Base-by-base conservation (phyloP, 1,284 basidiomycete species). In the Rhodotorula sp. region DNA sequence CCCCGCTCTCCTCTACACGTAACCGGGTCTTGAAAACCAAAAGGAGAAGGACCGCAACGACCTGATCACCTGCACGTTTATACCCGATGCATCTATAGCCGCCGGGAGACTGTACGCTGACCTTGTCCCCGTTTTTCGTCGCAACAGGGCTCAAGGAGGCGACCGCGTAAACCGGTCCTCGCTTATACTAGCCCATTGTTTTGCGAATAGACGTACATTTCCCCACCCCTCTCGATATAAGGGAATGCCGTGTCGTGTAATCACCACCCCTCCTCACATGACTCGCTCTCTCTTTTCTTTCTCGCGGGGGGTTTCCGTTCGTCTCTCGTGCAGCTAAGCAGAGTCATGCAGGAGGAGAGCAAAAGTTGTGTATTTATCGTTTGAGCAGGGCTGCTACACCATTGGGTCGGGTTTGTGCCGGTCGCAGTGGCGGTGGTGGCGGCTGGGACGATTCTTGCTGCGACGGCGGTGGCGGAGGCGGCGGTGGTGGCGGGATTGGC, bases 41-140 rank as follows among this genome's bases (percentile, higher is more conserved):
- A n/a, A 29, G 26, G 26, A 26, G 21, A 65, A 65, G 56, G 94
- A 97, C 83, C 89, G 93, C 84, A 91, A 89, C 83, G 92, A 96
- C 85, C 88, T 96, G n/a, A 58, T 65, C 47, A 62, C 49, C 20
- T 62, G 31, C 18, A 62, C 39, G 51, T 63, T 2, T 29, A 21
- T 26, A 5, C 59, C 3, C 47, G 7, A 29, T 51, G 14, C 15
- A 15, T 18, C 10, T 26, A 3, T 46, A 20, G 8, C 47, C 16
- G 12, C 23, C 5, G 18, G 15, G 21, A 14, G n/a, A 8, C 15
- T 23, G 6, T 20, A 6, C 31, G 34, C 14, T 39, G 21, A 34
- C 15, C 16, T 16, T 43, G 12, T 15, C 6, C 49, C 23, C 21
- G 3, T 48, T 8, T n/a, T 58, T 14, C 26, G 14, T 3, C 31